phyloP scores from a whole-genome alignment of 2,329 filamentous ascomycete genomes.

The Tolypocladium sp. region DNA sequence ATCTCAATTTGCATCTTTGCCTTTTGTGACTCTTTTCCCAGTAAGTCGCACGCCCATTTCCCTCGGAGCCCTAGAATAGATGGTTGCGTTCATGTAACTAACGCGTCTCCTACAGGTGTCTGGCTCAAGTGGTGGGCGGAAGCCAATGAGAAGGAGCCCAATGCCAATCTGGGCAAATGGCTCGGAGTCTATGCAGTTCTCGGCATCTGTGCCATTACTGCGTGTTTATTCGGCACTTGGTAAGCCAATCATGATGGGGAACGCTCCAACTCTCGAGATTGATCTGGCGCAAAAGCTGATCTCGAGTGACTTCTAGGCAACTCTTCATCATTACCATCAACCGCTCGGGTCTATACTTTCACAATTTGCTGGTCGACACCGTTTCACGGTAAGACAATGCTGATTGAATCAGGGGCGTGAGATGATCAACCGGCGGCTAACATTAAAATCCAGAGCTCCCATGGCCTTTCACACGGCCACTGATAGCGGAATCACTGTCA shows the following conservation, averaged over 20 bases:
- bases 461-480: constrained; percentile 24
- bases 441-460: constrained; percentile 10
- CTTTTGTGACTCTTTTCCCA: constrained; percentile 15
- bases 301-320: background rate
- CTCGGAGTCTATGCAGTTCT: background rate
- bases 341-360: background rate
- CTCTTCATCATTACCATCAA: background rate
- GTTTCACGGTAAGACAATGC: background rate
- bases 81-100: background rate
- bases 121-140: constrained; percentile 16
- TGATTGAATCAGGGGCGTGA: background rate
- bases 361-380: background rate
- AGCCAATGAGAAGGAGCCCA: background rate
- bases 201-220: background rate
- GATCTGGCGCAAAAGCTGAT: background rate
- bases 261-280: background rate
- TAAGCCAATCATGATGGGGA: background rate
- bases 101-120: background rate
- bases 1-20: constrained; percentile 13
- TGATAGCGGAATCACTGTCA: constrained; percentile 24
- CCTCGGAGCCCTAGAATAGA: no score
- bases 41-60: background rate
- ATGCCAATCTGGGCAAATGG: background rate
- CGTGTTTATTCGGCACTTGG: background rate
- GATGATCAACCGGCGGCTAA: background rate